Base-by-base conservation (phyloP, 345 rosid genomes). In the Leavenworthia alabamica region DNA sequence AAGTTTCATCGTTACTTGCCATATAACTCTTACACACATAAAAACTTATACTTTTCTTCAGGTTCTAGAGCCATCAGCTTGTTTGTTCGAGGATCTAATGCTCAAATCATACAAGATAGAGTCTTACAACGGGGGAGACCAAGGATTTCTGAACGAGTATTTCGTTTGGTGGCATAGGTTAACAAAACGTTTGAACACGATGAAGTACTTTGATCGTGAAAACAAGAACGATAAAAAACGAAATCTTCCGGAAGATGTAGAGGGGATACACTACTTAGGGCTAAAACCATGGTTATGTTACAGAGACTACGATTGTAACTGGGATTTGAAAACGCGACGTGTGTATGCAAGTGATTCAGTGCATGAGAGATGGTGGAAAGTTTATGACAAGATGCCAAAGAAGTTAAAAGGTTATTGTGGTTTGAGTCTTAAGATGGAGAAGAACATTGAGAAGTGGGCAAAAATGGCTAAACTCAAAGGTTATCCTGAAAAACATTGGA, bases 231-330 rank as follows among this genome's bases (percentile, higher is more conserved):
- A 13, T 13, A 51, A 24, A 26, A 2, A 16, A 26, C 58, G 24
- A 0, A 1, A 5, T 1, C 24, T 10, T 10, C 64, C 45, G 0
- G 56, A 72, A 0, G 27, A 52, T 41, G 5, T 74, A 44, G 80
- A 72, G 31, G 75, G 84, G 0, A 51, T 93, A 9, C 99, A 89
- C 70, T 89, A 75, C 56, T 42, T 93, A 56, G 99, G 98, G 19
- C 29, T 73, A 64, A 93, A 93, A 81, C 99, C 99, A 24, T 93
- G 99, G 99, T 49, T 64, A 74, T 93, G 99, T 68, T 93, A 89
- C 40, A 75, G 73, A 52, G 99, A 93, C 42, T 93, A 89, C 20
- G 99, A 89, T 26, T 93, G 99, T 27, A 93, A 93, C 7, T 89
- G 99, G 97, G 96, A 93, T 50, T 63, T 23, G 57, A 55, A 32